These are phyloP conservation scores for Ceratocystis alfenasii DNA, from an alignment of 2,329 filamentous ascomycete genomes.

Conservation along the genomic window DNA sequence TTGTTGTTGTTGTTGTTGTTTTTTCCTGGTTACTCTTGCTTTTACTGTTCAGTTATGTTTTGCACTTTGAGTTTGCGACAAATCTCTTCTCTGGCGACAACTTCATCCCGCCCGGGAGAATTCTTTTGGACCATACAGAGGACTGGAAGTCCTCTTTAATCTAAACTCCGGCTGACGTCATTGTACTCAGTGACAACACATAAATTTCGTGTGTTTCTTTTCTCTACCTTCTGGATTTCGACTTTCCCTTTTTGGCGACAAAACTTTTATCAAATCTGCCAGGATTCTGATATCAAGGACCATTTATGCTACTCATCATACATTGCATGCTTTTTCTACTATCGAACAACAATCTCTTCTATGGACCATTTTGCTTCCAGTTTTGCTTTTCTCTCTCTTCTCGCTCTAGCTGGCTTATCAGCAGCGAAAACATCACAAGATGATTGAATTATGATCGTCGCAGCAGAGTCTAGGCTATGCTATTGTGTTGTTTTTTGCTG, in stretches of 20 bases:
- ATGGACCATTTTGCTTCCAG: constrained; percentile 18
- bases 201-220: constrained; percentile 9
- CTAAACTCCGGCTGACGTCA: constrained; percentile 2
- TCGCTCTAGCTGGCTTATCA: neutral
- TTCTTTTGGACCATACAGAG: constrained; percentile 3
- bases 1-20: constrained; percentile 15
- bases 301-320: neutral
- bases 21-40: constrained; percentile 12
- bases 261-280: neutral
- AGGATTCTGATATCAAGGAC: constrained; percentile 8
- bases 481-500: neutral
- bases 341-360: constrained; percentile 11
- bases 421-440: neutral
- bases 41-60: constrained; percentile 27
- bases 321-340: constrained; percentile 1
- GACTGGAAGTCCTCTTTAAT: constrained; percentile 7
- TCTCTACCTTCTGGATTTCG: constrained; percentile 2
- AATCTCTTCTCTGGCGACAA: constrained; percentile 4
- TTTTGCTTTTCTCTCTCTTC: constrained; percentile 1
- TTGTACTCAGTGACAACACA: constrained; percentile 3
- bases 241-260: constrained; percentile 10
- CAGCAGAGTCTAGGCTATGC: neutral
- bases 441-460: constrained; percentile 9
- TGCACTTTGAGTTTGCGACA: constrained; percentile 27
- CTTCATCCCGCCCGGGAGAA: constrained; percentile 2